phyloP scores from a whole-genome alignment of 305 asterid genomes.

The Fraxinus velutina region DNA sequence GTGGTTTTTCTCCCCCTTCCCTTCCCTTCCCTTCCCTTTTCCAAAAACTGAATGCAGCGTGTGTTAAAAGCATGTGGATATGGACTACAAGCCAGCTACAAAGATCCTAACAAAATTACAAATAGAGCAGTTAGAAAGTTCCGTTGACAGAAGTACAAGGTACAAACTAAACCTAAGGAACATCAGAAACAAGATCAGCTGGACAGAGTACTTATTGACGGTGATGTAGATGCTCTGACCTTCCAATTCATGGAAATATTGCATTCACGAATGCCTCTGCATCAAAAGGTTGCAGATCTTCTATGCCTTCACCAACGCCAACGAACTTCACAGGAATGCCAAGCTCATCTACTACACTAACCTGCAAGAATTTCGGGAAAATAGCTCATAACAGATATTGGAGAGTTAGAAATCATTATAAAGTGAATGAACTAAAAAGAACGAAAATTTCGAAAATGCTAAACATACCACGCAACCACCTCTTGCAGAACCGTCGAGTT shows the following conservation, averaged over 20 bases:
- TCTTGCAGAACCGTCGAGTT: constrained; percentile 94
- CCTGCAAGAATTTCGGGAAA: constrained; percentile 37
- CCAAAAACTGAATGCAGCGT: not conserved
- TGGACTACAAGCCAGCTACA: not conserved
- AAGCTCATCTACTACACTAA: constrained; percentile 93
- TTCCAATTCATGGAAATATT: constrained; percentile 53
- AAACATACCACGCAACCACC: constrained; percentile 90
- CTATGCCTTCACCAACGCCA: constrained; percentile 85
- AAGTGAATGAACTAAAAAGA: not conserved
- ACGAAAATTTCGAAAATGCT: not conserved
- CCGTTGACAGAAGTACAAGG: not conserved
- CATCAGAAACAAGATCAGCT: not conserved
- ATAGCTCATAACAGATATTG: not conserved
- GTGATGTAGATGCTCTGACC: not conserved
- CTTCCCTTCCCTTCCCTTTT: not conserved
- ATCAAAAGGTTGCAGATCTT: constrained; percentile 34
- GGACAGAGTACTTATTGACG: not conserved
- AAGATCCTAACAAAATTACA: not conserved
- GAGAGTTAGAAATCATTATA: not conserved
- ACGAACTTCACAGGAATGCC: constrained; percentile 96
- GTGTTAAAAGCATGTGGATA: not conserved
- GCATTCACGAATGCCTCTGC: not conserved
- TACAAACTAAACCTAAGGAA: not conserved
- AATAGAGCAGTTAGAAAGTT: not conserved
- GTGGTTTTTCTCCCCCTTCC: not conserved